Evolutionary conservation across 2,329 filamentous ascomycete species (phyloP), one percentile per base, ranked within the genome.

Genomic region (Canariomyces notabilis): DNA sequence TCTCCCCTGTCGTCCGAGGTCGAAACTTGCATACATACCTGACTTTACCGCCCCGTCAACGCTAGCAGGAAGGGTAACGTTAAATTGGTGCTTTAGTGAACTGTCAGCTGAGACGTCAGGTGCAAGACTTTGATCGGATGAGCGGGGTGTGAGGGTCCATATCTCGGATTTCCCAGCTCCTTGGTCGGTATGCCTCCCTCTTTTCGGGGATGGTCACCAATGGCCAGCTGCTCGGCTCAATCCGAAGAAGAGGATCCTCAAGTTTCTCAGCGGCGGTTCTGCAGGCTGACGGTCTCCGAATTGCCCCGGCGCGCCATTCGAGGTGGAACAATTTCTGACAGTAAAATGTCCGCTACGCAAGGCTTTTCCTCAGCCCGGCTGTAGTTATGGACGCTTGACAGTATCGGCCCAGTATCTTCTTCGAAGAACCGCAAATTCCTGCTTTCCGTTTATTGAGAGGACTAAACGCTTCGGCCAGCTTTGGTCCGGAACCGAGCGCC

Each of bases 41-140:
- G n/a, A n/a, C n/a, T n/a, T 26, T 8, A 29, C 26, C 26, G 26
- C 26, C 4, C 26, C 8, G 14, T 3, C 26, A 8, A 8, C 14
- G 9, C 9, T 29, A 8, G 14, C 14, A 8, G 9, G 26, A 29
- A 29, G 26, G 9, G 9, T 29, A 12, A 8, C 26, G 26, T 29
- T 26, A 8, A 29, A 8, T 29, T 6, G 6, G 22, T 26, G 11
- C 22, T 26, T 6, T 26, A 29, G 26, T 11, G 9, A 29, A 9
- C 14, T 22, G 32, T 44, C 46, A 48, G 41, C 46, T 48, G 46
- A 44, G 19, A 16, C 18, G 41, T 48, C 46, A 48, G 40, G 46
- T 48, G 46, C 46, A 26, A 23, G 44, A n/a, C n/a, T n/a, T n/a
- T n/a, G n/a, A 11, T 46, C 21, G n/a, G 18, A n/a, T 19, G 20